phyloP scores from a whole-genome alignment of 306 rosid species.

The Pyrus bretschneideri region DNA sequence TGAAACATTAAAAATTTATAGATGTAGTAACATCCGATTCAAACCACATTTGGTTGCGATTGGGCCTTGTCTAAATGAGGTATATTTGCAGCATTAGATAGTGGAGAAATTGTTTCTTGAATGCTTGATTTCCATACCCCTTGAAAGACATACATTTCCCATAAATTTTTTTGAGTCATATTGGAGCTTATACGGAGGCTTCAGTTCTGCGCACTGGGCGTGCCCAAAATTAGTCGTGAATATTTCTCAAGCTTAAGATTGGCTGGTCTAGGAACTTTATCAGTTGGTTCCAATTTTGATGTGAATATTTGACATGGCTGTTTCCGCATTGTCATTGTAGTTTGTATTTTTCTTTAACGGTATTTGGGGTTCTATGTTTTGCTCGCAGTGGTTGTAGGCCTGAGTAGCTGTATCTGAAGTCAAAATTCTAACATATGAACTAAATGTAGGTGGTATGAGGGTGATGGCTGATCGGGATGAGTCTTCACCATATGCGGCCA shows the following conservation, averaged over 20 bases:
- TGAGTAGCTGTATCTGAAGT: no score
- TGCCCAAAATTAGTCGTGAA: neutral
- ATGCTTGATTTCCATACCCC: neutral
- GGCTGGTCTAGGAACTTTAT: neutral
- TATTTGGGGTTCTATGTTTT: neutral
- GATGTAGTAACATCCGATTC: neutral
- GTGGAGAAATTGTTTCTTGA: neutral
- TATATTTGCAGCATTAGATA: neutral
- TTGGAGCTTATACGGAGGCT: no score
- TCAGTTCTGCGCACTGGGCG: no score
- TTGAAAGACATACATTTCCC: neutral
- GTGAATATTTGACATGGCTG: neutral
- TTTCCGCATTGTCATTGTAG: neutral
- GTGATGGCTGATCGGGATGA: conserved; percentile 87
- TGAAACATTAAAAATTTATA: neutral
- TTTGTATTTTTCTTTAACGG: neutral
- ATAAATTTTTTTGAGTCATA: neutral
- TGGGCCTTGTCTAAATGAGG: neutral
- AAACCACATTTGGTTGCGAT: neutral
- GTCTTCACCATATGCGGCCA: conserved; percentile 86
- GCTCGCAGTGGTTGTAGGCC: neutral
- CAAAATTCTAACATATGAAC: neutral
- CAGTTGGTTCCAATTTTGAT: neutral
- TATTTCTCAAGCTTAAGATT: neutral
- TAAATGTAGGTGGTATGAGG: conserved; percentile 75